Base-by-base conservation (phyloP, 129 eudicot genomes). In the Chrysanthemum seticuspe region DNA sequence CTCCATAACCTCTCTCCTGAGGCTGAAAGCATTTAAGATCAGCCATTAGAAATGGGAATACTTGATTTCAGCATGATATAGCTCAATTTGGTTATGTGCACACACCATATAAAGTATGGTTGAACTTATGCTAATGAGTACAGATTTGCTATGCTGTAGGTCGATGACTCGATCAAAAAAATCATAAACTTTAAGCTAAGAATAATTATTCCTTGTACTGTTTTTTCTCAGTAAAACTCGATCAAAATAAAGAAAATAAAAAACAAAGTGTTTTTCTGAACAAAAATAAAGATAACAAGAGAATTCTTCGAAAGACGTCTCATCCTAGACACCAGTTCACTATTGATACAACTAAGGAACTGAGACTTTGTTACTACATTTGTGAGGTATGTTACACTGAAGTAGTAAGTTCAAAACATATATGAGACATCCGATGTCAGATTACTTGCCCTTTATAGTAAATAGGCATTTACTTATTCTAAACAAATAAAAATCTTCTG, bases 1-100 rank as follows among this genome's bases (percentile, higher is more conserved):
- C 76, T 36, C 74, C 72, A 60, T 51, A 63, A 64, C 80, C 80
- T 67, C 85, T 80, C 29, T 78, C 88, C 86, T 87, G 72, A 19
- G 56, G n/a, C 60, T 76, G 18, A 70, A 34, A 54, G 23, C 48
- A 51, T 40, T 65, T 67, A 45, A 77, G 29, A 74, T 79, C 63
- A 73, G 55, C 62, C 13, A 19, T 50, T 62, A 40, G 4, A 66
- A 65, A 62, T 67, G 45, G n/a, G 64, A 53, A 68, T 74, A 70
- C 25, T 45, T 52, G 57, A 58, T 53, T 54, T 52, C 54, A 74
- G 50, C 50, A 65, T 27, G 6, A 31, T 8, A 61, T 27, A 61
- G 44, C 19, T 62, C 47, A 62, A 1, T 29, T 62, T 2, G 40
- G 13, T 8, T 64, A 44, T 21, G 68, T 52, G 51, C 65, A 45